phyloP scores from a whole-genome alignment of 208 protist genomes.

The Leishmania turanica region DNA sequence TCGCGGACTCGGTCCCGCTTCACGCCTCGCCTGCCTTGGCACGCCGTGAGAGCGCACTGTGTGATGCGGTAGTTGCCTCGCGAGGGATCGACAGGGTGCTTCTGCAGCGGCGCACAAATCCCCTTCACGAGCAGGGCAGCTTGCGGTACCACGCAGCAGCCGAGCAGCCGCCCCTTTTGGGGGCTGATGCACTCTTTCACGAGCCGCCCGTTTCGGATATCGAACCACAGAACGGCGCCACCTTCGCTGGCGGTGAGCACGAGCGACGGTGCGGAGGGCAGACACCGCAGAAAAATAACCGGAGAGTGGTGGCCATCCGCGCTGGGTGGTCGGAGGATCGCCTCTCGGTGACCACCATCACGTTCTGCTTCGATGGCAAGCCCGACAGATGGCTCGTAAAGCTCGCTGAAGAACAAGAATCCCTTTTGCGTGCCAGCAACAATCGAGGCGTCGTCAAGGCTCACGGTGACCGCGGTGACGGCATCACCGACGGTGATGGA shows the following conservation, averaged over 20 bases:
- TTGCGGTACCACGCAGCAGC: constrained; percentile 38
- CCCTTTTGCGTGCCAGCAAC: constrained; percentile 60
- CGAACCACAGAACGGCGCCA: constrained; percentile 66
- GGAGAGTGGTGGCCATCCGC: constrained; percentile 53
- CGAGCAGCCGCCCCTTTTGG: constrained; percentile 42
- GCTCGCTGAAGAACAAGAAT: constrained; percentile 57
- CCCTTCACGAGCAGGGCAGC: constrained; percentile 18
- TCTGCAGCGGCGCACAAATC: constrained; percentile 39
- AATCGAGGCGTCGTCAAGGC: constrained; percentile 44
- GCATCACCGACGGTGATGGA: constrained; percentile 61
- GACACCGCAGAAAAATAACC: constrained; percentile 59
- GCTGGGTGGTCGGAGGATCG: constrained; percentile 47
- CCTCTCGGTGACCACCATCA: constrained; percentile 12
- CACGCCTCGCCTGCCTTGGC: not conserved
- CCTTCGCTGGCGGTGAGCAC: constrained; percentile 54
- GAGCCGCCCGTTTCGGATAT: constrained; percentile 33
- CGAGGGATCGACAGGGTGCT: constrained; percentile 59
- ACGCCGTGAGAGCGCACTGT: constrained; percentile 8
- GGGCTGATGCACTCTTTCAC: constrained; percentile 46
- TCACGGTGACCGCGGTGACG: constrained; percentile 50
- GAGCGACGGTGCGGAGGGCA: constrained; percentile 23
- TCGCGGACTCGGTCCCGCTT: constrained; percentile 9
- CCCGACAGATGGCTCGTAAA: constrained; percentile 9
- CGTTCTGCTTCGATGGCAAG: constrained; percentile 2
- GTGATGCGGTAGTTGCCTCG: constrained; percentile 27